Base-by-base conservation (phyloP, 352 stramenopile genomes). In the Blastocystis sp. region DNA sequence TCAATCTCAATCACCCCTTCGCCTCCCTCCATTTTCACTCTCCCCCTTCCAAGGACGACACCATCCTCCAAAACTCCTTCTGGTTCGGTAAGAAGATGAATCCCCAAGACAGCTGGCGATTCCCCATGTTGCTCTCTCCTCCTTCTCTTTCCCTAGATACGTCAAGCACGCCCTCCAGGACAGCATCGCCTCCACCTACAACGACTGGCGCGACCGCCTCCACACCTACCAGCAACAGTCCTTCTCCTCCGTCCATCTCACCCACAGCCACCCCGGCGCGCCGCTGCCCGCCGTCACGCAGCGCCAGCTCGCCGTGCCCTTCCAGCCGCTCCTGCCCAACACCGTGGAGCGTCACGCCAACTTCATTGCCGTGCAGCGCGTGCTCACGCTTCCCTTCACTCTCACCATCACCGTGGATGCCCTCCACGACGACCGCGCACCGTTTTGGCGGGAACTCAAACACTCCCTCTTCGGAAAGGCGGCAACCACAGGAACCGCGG, bases 1-100 rank as follows among this genome's bases (percentile, higher is more conserved):
- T 64, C 14, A 81, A 81, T 38, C 71, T 81, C 0, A 81, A 81
- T 38, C 71, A 81, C n/a, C 71, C 71, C 71, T 81, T 81, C 43
- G 64, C 71, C 21, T 45, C 48, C 17, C 57, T 81, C n/a, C 71
- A 81, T 24, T 54, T 81, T 14, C 64, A 24, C 28, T 43, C 71
- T 17, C 17, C n/a, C 19, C 17, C 28, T 43, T 19, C 45, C 28
- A 28, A 81, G 52, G 71, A 81, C 71, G 71, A 81, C n/a, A n/a
- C 7, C 14, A 48, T 28, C 4, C 71, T 81, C 43, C 4, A 64
- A 21, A 63, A 81, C 60, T 54, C 42, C 14, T 81, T 81, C 71
- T 81, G 71, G 71, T 81, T 52, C 43, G 71, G 62, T 14, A 28
- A 69, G 7, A 24, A 21, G 17, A 54, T 65, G 11, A 77, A 77